Conservation (phyloP, 2,329 filamentous ascomycete species). For the Emergomyces africanus region DNA sequence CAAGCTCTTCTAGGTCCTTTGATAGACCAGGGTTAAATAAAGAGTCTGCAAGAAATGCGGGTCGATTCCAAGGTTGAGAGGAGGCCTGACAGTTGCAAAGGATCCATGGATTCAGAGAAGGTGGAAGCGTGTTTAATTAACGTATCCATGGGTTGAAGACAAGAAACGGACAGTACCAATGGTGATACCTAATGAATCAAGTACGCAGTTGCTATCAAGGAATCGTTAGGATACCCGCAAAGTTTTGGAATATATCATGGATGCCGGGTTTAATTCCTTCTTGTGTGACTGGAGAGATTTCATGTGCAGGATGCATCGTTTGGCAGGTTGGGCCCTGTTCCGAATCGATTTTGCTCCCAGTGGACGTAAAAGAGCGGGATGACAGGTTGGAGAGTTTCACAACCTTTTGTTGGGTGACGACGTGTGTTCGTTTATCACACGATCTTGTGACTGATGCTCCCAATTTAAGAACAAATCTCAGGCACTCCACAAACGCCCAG, state of each 20-base stretch:
- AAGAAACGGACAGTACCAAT: neutral
- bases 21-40: conserved; percentile 7
- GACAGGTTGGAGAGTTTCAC: neutral
- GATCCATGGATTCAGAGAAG: conserved; percentile 4
- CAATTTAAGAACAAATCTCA: neutral
- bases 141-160: neutral
- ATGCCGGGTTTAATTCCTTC: neutral
- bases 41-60: conserved; percentile 16
- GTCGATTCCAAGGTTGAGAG: conserved; percentile 11
- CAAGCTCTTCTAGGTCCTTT: neutral
- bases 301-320: neutral
- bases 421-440: neutral
- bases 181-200: neutral
- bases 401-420: neutral
- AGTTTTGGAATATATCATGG: neutral
- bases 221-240: neutral
- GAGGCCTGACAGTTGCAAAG: conserved; percentile 5
- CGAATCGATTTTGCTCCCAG: neutral
- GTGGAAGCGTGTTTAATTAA: neutral
- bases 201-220: neutral
- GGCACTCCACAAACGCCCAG: neutral
- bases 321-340: neutral
- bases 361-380: neutral
- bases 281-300: neutral
- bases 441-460: neutral